Evolutionary conservation across 495 filamentous ascomycete genomes (phyloP).

Genomic region (Mytilinidion resinicola): DNA sequence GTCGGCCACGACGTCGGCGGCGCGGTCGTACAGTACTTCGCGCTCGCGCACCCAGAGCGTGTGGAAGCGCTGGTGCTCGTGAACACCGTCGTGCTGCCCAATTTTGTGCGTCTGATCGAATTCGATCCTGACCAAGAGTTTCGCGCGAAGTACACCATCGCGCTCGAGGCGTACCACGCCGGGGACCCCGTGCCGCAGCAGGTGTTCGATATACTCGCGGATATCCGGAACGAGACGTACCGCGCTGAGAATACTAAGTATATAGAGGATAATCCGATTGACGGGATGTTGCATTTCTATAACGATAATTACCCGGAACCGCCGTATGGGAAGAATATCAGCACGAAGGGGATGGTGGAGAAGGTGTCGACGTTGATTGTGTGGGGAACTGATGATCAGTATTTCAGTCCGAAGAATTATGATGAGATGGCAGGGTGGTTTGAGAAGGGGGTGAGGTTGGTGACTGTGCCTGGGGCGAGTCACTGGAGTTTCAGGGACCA

Average conservation of each 20-base stretch:
- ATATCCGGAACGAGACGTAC: constrained; percentile 11
- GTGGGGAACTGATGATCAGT: constrained; percentile 6
- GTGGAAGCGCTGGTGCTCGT: background rate
- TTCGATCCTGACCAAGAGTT: constrained; percentile 2
- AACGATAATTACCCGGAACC: constrained; percentile 5
- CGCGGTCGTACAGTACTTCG: constrained; percentile 1
- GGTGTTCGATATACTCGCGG: background rate
- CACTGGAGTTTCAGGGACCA: constrained; percentile 8
- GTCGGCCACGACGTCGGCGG: constrained; percentile 11
- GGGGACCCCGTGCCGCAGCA: constrained; percentile 4
- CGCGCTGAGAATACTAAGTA: constrained; percentile 1
- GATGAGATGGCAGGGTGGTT: constrained; percentile 9
- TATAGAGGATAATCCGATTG: background rate
- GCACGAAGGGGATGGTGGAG: background rate
- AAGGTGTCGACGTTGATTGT: constrained; percentile 7
- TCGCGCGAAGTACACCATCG: constrained; percentile 1
- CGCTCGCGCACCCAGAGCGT: background rate
- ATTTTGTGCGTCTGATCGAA: background rate
- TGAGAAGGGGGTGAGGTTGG: constrained; percentile 4
- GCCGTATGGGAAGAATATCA: constrained; percentile 5
- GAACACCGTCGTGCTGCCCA: constrained; percentile 1
- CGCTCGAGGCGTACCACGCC: constrained; percentile 5
- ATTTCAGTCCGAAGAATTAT: background rate
- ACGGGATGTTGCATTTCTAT: constrained; percentile 12
- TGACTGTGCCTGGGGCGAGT: constrained; percentile 2